phyloP scores from a whole-genome alignment of 352 stramenopile species.

The Phytophthora nicotianae region DNA sequence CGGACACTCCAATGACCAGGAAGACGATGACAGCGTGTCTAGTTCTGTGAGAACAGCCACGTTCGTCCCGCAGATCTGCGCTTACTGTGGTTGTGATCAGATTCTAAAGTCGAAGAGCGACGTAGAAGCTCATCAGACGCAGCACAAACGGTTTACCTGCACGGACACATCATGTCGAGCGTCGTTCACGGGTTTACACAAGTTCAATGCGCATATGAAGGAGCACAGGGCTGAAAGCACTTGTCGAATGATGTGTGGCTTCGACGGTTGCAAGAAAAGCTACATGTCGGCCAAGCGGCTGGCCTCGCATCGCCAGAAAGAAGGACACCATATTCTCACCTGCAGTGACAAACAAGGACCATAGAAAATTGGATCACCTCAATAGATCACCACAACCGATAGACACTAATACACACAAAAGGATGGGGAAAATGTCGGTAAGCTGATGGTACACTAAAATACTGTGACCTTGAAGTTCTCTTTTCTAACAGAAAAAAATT shows the following conservation, averaged over 20 bases:
- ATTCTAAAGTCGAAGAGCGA: constrained; percentile 35
- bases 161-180: constrained; percentile 30
- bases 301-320: constrained; percentile 38
- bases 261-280: constrained; percentile 40
- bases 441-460: too few relatives aligned
- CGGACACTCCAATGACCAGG: constrained; percentile 1
- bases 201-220: constrained; percentile 40
- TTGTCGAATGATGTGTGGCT: constrained; percentile 30
- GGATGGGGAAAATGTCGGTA: constrained; percentile 2
- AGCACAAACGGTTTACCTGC: constrained; percentile 42
- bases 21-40: constrained; percentile 6
- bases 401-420: neutral
- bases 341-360: neutral
- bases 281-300: constrained; percentile 48
- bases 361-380: too few relatives aligned
- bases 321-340: neutral
- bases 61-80: constrained; percentile 43
- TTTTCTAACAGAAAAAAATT: constrained; percentile 6
- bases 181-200: constrained; percentile 32
- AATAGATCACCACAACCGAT: constrained; percentile 5
- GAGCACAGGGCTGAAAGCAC: constrained; percentile 1
- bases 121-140: constrained; percentile 22
- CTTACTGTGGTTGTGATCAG: constrained; percentile 43
- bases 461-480: neutral
- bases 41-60: neutral